Evolutionary conservation across 169 alveolate genomes (phyloP).

Genomic region (Plasmodium fragile): DNA sequence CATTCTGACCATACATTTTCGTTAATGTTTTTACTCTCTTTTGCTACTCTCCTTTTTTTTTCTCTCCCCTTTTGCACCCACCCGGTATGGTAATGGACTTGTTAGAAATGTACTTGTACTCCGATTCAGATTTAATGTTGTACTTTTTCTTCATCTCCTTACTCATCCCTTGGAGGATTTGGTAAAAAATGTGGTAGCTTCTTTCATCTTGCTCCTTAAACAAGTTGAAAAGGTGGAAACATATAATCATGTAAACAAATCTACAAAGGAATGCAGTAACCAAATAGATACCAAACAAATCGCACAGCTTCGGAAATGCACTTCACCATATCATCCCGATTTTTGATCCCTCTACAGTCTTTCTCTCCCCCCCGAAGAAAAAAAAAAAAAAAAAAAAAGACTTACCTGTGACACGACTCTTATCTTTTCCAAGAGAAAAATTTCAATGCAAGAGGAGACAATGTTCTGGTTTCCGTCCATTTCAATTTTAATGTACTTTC

Average conservation of each 20-base stretch:
- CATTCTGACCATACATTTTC: neutral
- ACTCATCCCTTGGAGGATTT: conserved; percentile 76
- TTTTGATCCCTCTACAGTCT: neutral
- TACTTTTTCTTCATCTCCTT: conserved; percentile 54
- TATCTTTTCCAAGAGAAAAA: conserved; percentile 73
- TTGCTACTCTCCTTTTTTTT: neutral
- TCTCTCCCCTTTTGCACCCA: neutral
- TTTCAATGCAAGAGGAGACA: conserved; percentile 51
- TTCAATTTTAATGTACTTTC: conserved; percentile 95
- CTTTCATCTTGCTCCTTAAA: conserved; percentile 78
- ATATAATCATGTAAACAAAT: neutral
- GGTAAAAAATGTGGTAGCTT: conserved; percentile 81
- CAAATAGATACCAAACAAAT: neutral
- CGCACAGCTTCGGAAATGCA: neutral
- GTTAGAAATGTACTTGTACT: conserved; percentile 55
- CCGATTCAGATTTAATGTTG: conserved; percentile 39
- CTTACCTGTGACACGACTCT: conserved; percentile 73
- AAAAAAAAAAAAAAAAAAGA: neutral
- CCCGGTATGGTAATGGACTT: conserved; percentile 41
- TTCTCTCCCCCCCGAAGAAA: neutral
- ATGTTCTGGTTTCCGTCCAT: conserved; percentile 85
- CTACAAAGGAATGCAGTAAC: neutral
- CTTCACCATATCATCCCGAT: neutral
- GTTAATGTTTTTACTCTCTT: neutral
- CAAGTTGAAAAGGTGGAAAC: neutral